Conservation (phyloP, 2,329 filamentous ascomycete species). For the Emydomyces testavorans region DNA sequence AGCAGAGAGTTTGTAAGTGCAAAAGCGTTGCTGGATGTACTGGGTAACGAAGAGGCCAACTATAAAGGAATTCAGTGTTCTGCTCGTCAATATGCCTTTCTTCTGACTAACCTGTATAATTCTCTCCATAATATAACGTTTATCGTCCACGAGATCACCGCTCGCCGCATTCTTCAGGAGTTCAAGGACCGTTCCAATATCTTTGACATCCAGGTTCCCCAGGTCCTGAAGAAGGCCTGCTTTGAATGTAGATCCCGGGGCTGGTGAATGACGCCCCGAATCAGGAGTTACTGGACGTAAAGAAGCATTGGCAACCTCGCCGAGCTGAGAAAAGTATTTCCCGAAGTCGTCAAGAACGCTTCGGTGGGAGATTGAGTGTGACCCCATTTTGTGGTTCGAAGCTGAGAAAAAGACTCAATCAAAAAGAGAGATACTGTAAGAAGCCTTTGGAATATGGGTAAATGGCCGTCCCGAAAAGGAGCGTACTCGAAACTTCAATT, state of each 20-base stretch:
- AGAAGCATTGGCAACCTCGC: constrained; percentile 33
- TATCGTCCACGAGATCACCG: constrained; percentile 50
- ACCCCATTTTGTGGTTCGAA: constrained; percentile 16
- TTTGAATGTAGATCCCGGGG: constrained; percentile 27
- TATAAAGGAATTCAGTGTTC: constrained; percentile 20
- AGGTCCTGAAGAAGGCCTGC: constrained; percentile 36
- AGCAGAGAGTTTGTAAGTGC: constrained; percentile 22
- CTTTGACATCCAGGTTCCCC: constrained; percentile 37
- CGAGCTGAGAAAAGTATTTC: constrained; percentile 29
- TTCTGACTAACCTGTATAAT: constrained; percentile 36
- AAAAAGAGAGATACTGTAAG: not conserved
- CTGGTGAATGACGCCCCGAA: constrained; percentile 28
- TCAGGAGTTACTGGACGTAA: constrained; percentile 33
- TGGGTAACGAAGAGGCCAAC: constrained; percentile 22
- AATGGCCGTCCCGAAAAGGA: too few relatives aligned
- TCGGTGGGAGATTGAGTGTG: constrained; percentile 13
- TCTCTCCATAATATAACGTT: constrained; percentile 50
- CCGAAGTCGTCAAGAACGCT: constrained; percentile 26
- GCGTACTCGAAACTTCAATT: too few relatives aligned
- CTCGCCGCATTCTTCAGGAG: constrained; percentile 34
- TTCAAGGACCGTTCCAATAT: constrained; percentile 34
- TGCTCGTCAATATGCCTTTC: constrained; percentile 38
- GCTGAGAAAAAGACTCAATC: not conserved
- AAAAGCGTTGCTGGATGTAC: constrained; percentile 18
- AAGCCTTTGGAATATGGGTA: not conserved